Evolutionary conservation across 2,329 filamentous ascomycete species (phyloP), one percentile per base, ranked within the genome.

Genomic region (Cryphonectria carpinicola): DNA sequence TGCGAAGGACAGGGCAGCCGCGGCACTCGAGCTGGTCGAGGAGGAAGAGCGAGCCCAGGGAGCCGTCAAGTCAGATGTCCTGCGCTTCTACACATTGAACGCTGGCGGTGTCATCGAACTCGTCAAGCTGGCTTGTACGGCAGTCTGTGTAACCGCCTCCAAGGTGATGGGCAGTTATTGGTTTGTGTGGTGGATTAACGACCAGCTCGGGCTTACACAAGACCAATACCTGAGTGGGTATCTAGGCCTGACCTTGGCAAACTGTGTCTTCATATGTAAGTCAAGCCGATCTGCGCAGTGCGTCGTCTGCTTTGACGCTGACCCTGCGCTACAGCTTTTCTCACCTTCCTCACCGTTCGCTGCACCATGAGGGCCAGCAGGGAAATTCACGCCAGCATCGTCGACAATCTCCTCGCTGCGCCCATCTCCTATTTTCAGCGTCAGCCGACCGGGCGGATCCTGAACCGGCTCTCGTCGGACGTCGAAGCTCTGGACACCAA

Each of bases 181-280:
- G 66, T 62, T 67, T 60, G 54, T 67, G 4, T 67, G 66, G 66
- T 67, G 66, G 66, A 67, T 62, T 28, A 25, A 37, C 58, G 52
- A 49, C 28, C 28, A 32, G 14, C 54, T 67, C 37, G 25, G 28
- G 19, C 56, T 67, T 46, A n/a, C 37, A 19, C 66, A 67, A 39
- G 54, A 49, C 35, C 66, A 67, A 62, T 67, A 67, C 28, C 66
- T 67, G 17, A 41, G 52, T 25, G 66, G 66, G 7, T 67, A 61
- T 37, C 35, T 67, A 7, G 66, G 66, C 5, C 54, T 67, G 19
- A 67, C 52, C 14, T 17, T 67, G n/a, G 39, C 43, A 5, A 17
- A 17, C 37, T 46, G 28, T 14, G 52, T 60, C 56, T 60, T 49
- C 54, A 67, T 39, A 32, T 43, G 66, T 61, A 17, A 46, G 66